A percentile compares a stretch with the other conserved stretches of the same genome.
These are phyloP conservation scores for Macadamia tetraphylla DNA, from an alignment of 164 flowering plant species.

Conservation along the genomic window DNA sequence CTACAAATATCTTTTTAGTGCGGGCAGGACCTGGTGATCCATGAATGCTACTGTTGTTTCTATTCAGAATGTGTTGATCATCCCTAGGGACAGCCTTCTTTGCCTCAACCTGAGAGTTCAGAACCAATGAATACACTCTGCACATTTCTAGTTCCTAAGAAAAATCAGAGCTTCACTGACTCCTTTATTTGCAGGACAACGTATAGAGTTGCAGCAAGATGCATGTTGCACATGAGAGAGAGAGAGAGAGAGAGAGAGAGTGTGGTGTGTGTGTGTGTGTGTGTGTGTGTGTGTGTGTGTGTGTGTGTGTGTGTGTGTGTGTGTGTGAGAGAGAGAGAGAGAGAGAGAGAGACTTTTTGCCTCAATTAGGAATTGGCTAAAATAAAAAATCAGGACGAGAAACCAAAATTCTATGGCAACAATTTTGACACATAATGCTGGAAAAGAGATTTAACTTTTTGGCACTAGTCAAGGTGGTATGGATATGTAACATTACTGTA, in stretches of 20 bases:
- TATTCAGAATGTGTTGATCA: slow-evolving; percentile 51
- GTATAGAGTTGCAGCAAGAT: neutral
- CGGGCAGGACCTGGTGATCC: slow-evolving; percentile 63
- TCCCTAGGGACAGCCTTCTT: slow-evolving; percentile 84
- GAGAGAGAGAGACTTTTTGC: neutral
- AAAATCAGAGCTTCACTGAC: neutral
- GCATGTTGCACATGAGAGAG: neutral
- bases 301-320: too few relatives aligned
- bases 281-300: too few relatives aligned
- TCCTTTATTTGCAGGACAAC: neutral
- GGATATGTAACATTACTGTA: too few relatives aligned
- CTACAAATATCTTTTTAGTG: slow-evolving; percentile 76
- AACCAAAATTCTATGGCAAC: neutral
- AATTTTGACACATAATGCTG: neutral
- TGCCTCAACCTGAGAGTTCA: slow-evolving; percentile 62
- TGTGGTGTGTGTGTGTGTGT: too few relatives aligned
- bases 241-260: neutral
- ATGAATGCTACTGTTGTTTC: slow-evolving; percentile 36
- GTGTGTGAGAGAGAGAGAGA: neutral
- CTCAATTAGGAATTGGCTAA: neutral
- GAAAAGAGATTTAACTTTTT: neutral
- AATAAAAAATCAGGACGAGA: neutral
- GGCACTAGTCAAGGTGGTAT: too few relatives aligned
- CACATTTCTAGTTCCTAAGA: neutral
- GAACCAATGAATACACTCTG: neutral